Conservation (phyloP, 2,329 filamentous ascomycete genomes). For the Coccinonectria pachysandricola region DNA sequence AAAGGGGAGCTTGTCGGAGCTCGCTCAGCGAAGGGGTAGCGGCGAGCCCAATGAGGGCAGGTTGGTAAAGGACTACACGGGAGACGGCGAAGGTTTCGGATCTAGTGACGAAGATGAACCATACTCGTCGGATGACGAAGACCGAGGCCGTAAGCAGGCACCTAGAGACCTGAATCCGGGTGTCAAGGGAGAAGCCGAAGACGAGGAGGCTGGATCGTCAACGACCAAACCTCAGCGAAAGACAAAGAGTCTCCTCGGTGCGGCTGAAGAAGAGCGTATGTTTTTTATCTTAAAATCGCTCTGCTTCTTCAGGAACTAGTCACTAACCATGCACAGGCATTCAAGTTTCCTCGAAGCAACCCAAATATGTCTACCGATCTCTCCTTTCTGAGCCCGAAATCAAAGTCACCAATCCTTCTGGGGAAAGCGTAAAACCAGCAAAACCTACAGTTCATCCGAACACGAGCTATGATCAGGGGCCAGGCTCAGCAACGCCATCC, state of each 20-base stretch:
- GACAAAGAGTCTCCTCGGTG: constrained; percentile 56
- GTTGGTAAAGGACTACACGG: constrained; percentile 57
- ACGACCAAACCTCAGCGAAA: constrained; percentile 30
- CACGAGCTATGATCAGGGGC: constrained; percentile 70
- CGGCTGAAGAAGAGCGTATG: constrained; percentile 71
- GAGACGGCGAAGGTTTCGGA: constrained; percentile 55
- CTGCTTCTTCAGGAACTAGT: too few species aligned
- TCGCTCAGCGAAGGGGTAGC: constrained; percentile 45
- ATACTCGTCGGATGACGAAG: constrained; percentile 56
- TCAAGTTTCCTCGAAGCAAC: constrained; percentile 40
- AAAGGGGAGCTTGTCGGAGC: constrained; percentile 49
- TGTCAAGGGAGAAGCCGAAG: constrained; percentile 25
- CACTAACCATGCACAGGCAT: constrained; percentile 41
- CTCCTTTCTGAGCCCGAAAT: constrained; percentile 57
- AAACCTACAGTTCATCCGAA: constrained; percentile 63
- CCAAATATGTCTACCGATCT: constrained; percentile 48
- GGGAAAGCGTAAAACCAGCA: constrained; percentile 45
- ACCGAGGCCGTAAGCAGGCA: constrained; percentile 48
- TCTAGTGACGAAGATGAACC: constrained; percentile 63
- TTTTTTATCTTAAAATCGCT: too few species aligned
- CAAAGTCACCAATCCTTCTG: constrained; percentile 51
- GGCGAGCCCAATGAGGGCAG: constrained; percentile 39
- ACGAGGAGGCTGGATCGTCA: constrained; percentile 22
- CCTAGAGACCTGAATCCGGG: constrained; percentile 35
- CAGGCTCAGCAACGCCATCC: constrained; percentile 42